These are phyloP conservation scores for slime mould (Dictyostelium discoideum) DNA, from an alignment of 78 protist genomes.

Conservation along the genomic window dicty_2.7 NC_007088.5:2605501-2606000, in stretches of 20 bases:
- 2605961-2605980: neutral
- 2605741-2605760: neutral
- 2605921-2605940: neutral
- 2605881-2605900: neutral
- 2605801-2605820: slow-evolving; percentile 14
- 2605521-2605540: neutral
- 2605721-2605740: neutral
- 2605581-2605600: neutral
- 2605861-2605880: neutral
- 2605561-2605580: neutral
- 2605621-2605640: neutral
- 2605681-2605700: neutral
- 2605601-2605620: neutral
- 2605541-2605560: neutral
- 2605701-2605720: neutral
- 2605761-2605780: neutral
- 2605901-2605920: neutral
- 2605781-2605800: neutral
- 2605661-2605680: neutral
- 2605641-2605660: neutral
- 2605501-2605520: neutral
- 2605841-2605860: neutral
- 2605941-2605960: neutral
- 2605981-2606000: neutral
- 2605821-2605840: neutral